A percentile compares a stretch with the other conserved stretches of the same genome.
phyloP scores from a whole-genome alignment of 805 yeast species.

The Candida railenensis region DNA sequence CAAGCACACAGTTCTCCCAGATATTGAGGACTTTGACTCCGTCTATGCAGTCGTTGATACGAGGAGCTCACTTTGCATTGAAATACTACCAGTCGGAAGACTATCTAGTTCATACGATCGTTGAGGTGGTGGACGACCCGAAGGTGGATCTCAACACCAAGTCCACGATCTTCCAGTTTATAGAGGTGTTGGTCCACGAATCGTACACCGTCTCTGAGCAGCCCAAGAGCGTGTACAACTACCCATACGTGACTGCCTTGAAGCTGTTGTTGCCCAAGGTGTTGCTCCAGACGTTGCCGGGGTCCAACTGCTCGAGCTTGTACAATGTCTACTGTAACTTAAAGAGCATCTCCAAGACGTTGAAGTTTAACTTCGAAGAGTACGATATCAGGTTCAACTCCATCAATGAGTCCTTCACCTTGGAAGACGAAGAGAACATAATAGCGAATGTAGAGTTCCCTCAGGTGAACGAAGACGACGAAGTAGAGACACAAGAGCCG shows the following conservation, averaged over 20 bases:
- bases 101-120: constrained; percentile 64
- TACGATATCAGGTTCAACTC: constrained; percentile 27
- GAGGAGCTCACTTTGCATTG: constrained; percentile 56
- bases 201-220: constrained; percentile 34
- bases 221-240: constrained; percentile 31
- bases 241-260: constrained; percentile 37
- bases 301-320: constrained; percentile 33
- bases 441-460: constrained; percentile 35
- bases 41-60: constrained; percentile 48
- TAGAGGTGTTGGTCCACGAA: constrained; percentile 57
- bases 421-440: constrained; percentile 33
- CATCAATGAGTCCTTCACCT: constrained; percentile 28
- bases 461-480: constrained; percentile 21
- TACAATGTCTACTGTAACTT: constrained; percentile 36
- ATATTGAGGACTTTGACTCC: constrained; percentile 67
- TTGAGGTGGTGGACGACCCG: constrained; percentile 53
- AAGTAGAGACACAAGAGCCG: constrained; percentile 23
- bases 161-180: constrained; percentile 65
- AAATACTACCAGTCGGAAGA: constrained; percentile 60
- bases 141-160: constrained; percentile 57
- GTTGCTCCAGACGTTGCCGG: constrained; percentile 33
- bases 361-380: constrained; percentile 27
- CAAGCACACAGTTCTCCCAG: constrained; percentile 71
- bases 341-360: constrained; percentile 34
- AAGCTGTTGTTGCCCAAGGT: constrained; percentile 34